These are phyloP conservation scores for Draba incana DNA, from an alignment of 345 rosid species.

Conservation along the genomic window DNA sequence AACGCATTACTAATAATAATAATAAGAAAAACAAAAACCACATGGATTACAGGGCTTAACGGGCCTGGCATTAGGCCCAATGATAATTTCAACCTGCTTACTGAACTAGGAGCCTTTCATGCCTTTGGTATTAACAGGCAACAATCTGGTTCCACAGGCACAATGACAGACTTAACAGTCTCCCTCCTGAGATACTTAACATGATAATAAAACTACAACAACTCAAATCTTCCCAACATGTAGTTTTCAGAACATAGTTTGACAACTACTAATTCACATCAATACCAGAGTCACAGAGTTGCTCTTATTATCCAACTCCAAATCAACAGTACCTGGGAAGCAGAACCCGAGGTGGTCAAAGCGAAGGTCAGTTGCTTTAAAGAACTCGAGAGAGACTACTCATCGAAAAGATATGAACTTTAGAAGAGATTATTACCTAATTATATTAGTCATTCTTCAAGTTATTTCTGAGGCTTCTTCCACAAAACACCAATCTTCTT, in stretches of 20 bases:
- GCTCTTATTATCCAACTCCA: constrained; percentile 35
- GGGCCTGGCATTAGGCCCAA: constrained; percentile 17
- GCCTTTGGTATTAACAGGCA: constrained; percentile 12
- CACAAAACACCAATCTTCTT: constrained; percentile 95
- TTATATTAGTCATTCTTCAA: constrained; percentile 24
- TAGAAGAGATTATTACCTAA: constrained; percentile 34
- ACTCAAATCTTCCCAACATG: constrained; percentile 27
- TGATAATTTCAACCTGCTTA: not conserved
- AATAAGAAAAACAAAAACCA: too few species aligned
- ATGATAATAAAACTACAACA: constrained; percentile 16
- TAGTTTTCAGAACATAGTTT: constrained; percentile 23
- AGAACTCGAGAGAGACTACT: not conserved
- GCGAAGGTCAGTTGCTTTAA: constrained; percentile 1
- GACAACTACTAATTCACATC: constrained; percentile 37
- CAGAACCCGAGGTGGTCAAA: constrained; percentile 10
- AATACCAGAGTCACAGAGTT: constrained; percentile 29
- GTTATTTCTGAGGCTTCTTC: constrained; percentile 90
- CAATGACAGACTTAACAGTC: constrained; percentile 11
- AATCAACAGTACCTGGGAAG: constrained; percentile 33
- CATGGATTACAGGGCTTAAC: not conserved
- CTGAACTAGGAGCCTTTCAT: not conserved
- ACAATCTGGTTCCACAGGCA: constrained; percentile 13
- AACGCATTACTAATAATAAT: too few species aligned
- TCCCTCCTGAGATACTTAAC: constrained; percentile 4
- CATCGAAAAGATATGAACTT: not conserved